Conservation (phyloP, 2,329 filamentous ascomycete genomes). For the Apiospora sp. region DNA sequence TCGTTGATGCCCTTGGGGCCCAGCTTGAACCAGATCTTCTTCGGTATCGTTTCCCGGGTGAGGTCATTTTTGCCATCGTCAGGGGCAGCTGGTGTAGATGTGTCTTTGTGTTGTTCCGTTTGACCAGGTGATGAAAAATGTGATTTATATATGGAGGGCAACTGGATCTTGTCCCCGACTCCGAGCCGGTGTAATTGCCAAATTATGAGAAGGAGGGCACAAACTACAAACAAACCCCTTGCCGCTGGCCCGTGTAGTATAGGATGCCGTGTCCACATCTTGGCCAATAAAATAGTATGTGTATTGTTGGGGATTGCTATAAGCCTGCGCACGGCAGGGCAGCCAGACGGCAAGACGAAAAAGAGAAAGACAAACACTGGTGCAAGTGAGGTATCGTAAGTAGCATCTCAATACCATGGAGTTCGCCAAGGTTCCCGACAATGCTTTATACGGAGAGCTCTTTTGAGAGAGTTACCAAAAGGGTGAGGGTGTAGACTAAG, state of each 20-base stretch:
- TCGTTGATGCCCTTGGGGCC: conserved; percentile 45
- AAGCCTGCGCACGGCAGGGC: background rate
- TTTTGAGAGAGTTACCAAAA: background rate
- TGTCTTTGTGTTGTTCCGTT: background rate
- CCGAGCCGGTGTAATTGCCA: background rate
- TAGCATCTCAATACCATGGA: background rate
- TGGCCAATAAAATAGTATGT: background rate
- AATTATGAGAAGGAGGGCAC: background rate
- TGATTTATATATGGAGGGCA: background rate
- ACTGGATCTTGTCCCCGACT: background rate
- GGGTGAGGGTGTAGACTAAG: background rate
- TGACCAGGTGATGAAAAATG: background rate
- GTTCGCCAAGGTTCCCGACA: background rate
- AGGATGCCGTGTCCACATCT: conserved; percentile 3
- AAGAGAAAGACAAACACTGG: background rate
- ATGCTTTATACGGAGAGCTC: background rate
- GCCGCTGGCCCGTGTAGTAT: background rate
- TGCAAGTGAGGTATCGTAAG: background rate
- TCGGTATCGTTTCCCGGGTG: conserved; percentile 35
- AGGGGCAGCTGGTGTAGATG: background rate
- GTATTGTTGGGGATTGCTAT: background rate
- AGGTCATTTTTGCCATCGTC: background rate
- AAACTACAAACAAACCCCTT: background rate
- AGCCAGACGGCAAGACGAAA: background rate
- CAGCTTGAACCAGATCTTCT: conserved; percentile 50